Percentiles rank a stretch among this genome's conserved stretches.
Evolutionary conservation across 176 grass and related monocot species (phyloP).

Genomic region (Oryza glaberrima): DNA sequence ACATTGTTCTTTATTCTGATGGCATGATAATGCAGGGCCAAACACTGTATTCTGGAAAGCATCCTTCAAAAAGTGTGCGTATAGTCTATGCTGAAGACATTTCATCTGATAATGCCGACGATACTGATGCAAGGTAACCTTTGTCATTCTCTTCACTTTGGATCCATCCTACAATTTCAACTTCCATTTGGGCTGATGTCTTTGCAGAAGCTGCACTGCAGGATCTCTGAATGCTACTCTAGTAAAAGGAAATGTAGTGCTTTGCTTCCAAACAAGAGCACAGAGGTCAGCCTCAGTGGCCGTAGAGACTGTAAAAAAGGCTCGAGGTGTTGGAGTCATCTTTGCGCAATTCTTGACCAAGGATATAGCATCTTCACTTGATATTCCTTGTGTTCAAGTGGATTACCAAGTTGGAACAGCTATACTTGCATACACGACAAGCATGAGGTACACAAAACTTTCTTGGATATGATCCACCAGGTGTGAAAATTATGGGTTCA

Average conservation of each 20-base stretch:
- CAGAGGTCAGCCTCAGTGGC: conserved; percentile 79
- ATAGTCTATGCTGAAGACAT: conserved; percentile 95
- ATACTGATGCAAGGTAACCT: conserved; percentile 83
- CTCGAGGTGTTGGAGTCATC: conserved; percentile 73
- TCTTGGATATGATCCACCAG: neutral
- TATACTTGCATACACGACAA: conserved; percentile 74
- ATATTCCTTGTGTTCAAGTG: conserved; percentile 88
- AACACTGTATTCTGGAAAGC: conserved; percentile 71
- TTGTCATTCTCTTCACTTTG: conserved; percentile 3
- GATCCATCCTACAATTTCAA: neutral
- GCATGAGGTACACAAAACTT: conserved; percentile 54
- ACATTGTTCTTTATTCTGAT: conserved; percentile 21
- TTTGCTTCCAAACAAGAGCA: conserved; percentile 89
- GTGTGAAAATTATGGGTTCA: neutral
- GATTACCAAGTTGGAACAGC: conserved; percentile 86
- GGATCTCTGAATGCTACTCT: conserved; percentile 85
- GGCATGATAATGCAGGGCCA: conserved; percentile 64
- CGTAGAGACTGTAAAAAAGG: conserved; percentile 72
- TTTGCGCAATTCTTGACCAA: conserved; percentile 89
- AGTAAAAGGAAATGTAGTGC: conserved; percentile 84
- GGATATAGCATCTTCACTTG: conserved; percentile 75
- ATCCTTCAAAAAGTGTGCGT: conserved; percentile 42
- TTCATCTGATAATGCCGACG: conserved; percentile 66
- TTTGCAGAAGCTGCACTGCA: conserved; percentile 88
- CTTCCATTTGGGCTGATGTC: conserved; percentile 49